Base-by-base conservation (phyloP, 768 basidiomycete species). In the Hygrophoropsis aurantiaca region DNA sequence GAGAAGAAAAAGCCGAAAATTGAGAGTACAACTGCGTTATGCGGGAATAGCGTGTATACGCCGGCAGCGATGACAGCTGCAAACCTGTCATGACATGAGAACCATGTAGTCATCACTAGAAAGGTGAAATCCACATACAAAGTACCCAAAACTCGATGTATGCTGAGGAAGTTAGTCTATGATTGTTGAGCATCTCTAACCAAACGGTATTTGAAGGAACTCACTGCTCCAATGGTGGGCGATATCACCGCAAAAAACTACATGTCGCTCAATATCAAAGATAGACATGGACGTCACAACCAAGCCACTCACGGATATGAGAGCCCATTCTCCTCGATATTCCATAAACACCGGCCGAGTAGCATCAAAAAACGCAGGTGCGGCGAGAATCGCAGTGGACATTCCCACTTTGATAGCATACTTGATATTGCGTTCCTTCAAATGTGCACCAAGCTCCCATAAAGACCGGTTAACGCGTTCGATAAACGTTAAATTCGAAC, bases 241-340 rank as follows among this genome's bases (percentile, higher is more conserved):
- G 87, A 89, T 57, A 92, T 85, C n/a, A 94, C 89, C n/a, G 88
- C 82, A 55, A 93, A 90, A 66, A 85, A 90, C 87, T 88, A 45
- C 1, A 11, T 5, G n/a, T 2, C 25, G 27, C 19, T 42, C 26
- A 54, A 58, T 16, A 52, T 38, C 24, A 42, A 36, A 20, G 18
- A 42, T 10, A n/a, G n/a, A n/a, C n/a, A n/a, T n/a, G n/a, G n/a
- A n/a, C n/a, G n/a, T n/a, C n/a, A n/a, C 16, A n/a, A n/a, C n/a
- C n/a, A n/a, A n/a, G n/a, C n/a, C n/a, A 71, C 79, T 59, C 51
- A 90, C 92, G 37, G 94, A 94, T 44, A 98, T 90, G 59, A 99
- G 70, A 1, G 93, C 93, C 95, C 95, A 99, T 68, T 97, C 93
- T 27, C 94, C 94, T 57, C 84, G 80, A 56, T 87, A 93, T 39